Evolutionary conservation across 1,284 basidiomycete genomes (phyloP).

Genomic region (Tilletia horrida): DNA sequence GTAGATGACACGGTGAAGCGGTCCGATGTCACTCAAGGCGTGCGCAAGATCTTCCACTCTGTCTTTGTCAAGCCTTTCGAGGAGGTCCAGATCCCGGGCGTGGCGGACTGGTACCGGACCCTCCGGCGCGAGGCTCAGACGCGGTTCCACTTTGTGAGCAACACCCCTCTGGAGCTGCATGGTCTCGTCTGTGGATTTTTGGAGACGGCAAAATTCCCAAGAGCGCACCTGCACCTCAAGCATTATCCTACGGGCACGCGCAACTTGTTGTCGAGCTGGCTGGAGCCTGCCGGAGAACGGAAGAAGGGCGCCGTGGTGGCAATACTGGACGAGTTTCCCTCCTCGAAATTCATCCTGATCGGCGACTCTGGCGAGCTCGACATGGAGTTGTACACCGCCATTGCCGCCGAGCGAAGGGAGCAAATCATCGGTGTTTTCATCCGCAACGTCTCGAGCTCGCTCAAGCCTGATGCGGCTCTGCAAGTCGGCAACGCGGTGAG

Average conservation of each 20-base stretch:
- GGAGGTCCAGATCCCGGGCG: constrained; percentile 76
- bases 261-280: constrained; percentile 40
- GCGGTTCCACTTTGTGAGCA: constrained; percentile 64
- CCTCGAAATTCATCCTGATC: constrained; percentile 43
- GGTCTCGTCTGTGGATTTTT: constrained; percentile 77
- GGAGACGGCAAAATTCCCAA: constrained; percentile 65
- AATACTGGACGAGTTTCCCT: constrained; percentile 38
- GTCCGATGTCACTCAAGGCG: constrained; percentile 54
- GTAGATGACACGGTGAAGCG: constrained; percentile 89
- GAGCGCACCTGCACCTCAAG: constrained; percentile 58
- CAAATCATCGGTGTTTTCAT: constrained; percentile 47
- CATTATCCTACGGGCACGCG: constrained; percentile 34
- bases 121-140: background rate
- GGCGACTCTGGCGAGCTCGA: constrained; percentile 52
- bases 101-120: constrained; percentile 62
- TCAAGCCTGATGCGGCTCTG: constrained; percentile 5
- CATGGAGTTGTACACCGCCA: constrained; percentile 46
- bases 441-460: constrained; percentile 39
- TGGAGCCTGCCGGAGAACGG: constrained; percentile 42
- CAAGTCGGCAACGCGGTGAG: background rate
- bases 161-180: constrained; percentile 81
- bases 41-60: constrained; percentile 56
- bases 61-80: constrained; percentile 62
- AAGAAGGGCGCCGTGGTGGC: constrained; percentile 35
- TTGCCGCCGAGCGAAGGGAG: constrained; percentile 40